Percentiles rank a stretch among this genome's conserved stretches.
Evolutionary conservation across 345 rosid genomes (phyloP).

Genomic region (Atalantia buxifolia): DNA sequence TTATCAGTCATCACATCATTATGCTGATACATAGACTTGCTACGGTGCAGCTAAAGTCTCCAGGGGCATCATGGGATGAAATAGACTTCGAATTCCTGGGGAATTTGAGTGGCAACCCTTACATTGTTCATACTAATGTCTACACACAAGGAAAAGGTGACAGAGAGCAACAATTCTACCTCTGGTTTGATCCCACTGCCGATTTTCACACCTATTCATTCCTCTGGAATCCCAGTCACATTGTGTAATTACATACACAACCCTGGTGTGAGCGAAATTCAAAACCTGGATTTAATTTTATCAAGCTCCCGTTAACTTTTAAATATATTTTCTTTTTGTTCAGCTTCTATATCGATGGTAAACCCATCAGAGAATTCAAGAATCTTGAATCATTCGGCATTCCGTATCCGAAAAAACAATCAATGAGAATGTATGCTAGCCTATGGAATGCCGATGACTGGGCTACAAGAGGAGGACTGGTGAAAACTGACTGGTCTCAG

Average conservation of each 20-base stretch:
- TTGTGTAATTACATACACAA: slow-evolving; percentile 37
- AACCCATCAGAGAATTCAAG: slow-evolving; percentile 53
- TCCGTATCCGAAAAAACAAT: slow-evolving; percentile 48
- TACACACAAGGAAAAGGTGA: slow-evolving; percentile 65
- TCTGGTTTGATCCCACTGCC: slow-evolving; percentile 71
- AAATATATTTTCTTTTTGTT: not conserved
- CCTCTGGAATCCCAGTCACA: slow-evolving; percentile 55
- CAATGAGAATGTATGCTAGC: slow-evolving; percentile 60
- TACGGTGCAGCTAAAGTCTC: slow-evolving; percentile 46
- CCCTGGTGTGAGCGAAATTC: not conserved
- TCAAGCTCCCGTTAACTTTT: not conserved
- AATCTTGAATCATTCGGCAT: slow-evolving; percentile 46
- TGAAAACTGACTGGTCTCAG: slow-evolving; percentile 56
- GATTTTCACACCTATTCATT: slow-evolving; percentile 72
- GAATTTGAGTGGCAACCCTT: slow-evolving; percentile 63
- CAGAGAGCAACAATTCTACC: slow-evolving; percentile 68
- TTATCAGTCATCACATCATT: not conserved
- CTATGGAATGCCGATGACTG: slow-evolving; percentile 68
- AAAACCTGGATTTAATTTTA: not conserved
- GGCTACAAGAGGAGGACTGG: slow-evolving; percentile 64
- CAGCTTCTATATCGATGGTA: slow-evolving; percentile 52
- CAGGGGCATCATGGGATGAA: slow-evolving; percentile 61
- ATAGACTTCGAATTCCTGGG: slow-evolving; percentile 81
- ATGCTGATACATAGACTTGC: not conserved
- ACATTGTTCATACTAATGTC: slow-evolving; percentile 61